phyloP scores from a whole-genome alignment of 768 basidiomycete species.

The Termitomyces sp. region DNA sequence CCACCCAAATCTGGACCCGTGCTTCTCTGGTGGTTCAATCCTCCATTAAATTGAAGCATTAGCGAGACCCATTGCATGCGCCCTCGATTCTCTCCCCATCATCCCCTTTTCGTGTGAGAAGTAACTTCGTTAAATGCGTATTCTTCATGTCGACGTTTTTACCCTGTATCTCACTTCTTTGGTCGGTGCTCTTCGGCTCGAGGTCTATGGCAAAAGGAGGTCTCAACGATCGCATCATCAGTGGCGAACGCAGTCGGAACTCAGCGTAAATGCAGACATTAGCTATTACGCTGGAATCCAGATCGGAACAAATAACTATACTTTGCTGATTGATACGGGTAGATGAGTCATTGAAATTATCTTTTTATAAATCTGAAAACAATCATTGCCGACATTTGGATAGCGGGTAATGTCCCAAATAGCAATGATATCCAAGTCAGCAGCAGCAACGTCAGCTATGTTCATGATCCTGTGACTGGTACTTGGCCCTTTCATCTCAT shows the following conservation, averaged over 20 bases:
- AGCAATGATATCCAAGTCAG: conserved; percentile 32
- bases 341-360: conserved; percentile 24
- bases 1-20: not conserved
- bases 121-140: conserved; percentile 4
- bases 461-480: conserved; percentile 49
- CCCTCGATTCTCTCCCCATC: conserved; percentile 1
- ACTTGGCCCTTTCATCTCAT: conserved; percentile 2
- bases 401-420: conserved; percentile 36
- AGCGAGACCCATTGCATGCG: not conserved
- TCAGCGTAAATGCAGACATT: conserved; percentile 31
- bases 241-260: conserved; percentile 13
- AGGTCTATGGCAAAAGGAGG: conserved; percentile 15
- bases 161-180: conserved; percentile 3
- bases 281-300: conserved; percentile 34
- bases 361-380: not conserved
- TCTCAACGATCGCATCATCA: conserved; percentile 1
- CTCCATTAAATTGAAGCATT: not conserved
- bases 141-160: conserved; percentile 4
- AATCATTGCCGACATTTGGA: conserved; percentile 49
- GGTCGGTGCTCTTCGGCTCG: conserved; percentile 14
- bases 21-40: not conserved
- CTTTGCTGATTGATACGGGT: conserved; percentile 41
- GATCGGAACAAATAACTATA: conserved; percentile 29
- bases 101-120: not conserved
- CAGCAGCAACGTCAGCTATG: conserved; percentile 40